Evolutionary conservation across 2,329 filamentous ascomycete genomes (phyloP).

Genomic region (Penicillium sumatraense): DNA sequence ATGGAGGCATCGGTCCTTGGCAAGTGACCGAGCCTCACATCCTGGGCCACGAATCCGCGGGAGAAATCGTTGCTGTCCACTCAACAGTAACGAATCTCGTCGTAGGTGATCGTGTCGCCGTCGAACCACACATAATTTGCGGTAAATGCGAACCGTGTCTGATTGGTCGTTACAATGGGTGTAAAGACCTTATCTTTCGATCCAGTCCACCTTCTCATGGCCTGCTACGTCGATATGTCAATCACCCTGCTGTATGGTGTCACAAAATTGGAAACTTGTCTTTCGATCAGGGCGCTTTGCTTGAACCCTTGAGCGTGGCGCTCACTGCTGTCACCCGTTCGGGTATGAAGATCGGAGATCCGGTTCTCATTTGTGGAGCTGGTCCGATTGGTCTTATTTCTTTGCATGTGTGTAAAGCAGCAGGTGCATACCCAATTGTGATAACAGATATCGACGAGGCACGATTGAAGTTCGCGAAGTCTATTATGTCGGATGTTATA

Average conservation of each 20-base stretch:
- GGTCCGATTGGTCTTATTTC: slow-evolving; percentile 93
- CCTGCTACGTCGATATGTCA: slow-evolving; percentile 87
- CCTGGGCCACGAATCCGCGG: slow-evolving; percentile 90
- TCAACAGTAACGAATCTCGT: slow-evolving; percentile 77
- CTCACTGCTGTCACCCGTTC: slow-evolving; percentile 86
- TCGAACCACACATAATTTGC: slow-evolving; percentile 95
- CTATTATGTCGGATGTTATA: slow-evolving; percentile 73
- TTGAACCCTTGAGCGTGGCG: slow-evolving; percentile 89
- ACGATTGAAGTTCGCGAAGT: slow-evolving; percentile 80
- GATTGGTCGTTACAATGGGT: slow-evolving; percentile 93
- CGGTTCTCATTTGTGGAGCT: slow-evolving; percentile 86
- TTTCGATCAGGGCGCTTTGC: slow-evolving; percentile 85
- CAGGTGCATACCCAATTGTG: slow-evolving; percentile 86
- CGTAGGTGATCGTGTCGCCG: slow-evolving; percentile 85
- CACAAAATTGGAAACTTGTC: slow-evolving; percentile 94
- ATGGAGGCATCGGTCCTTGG: slow-evolving; percentile 94
- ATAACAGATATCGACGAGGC: slow-evolving; percentile 94
- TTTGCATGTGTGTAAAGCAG: slow-evolving; percentile 79
- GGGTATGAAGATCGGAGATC: slow-evolving; percentile 79
- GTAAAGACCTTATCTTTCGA: slow-evolving; percentile 81
- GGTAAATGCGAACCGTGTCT: slow-evolving; percentile 87
- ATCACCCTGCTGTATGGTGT: slow-evolving; percentile 92
- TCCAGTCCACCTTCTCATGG: slow-evolving; percentile 90
- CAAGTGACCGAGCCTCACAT: slow-evolving; percentile 87
- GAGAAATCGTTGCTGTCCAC: slow-evolving; percentile 71